Conservation (phyloP, 371 early-diverging fungal species). For the Apophysomyces variabilis region DNA sequence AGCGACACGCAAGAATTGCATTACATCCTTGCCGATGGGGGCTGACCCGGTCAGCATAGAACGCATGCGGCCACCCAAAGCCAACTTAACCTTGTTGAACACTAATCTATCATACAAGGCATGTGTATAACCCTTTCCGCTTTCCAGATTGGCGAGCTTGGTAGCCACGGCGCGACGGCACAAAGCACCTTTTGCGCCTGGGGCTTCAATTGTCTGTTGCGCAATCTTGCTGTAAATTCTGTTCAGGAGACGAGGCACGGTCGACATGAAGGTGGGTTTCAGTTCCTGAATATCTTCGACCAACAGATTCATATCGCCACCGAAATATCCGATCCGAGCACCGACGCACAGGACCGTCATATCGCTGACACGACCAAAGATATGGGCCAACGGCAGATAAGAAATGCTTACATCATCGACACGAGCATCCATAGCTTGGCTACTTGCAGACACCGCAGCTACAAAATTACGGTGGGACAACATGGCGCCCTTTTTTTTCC, state of each 20-base stretch:
- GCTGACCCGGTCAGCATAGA: constrained; percentile 88
- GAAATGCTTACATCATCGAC: constrained; percentile 54
- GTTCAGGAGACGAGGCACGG: constrained; percentile 94
- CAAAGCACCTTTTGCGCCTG: constrained; percentile 63
- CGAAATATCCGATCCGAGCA: constrained; percentile 78
- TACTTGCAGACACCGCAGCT: constrained; percentile 27
- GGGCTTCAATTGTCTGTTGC: constrained; percentile 71
- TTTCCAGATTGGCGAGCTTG: constrained; percentile 63
- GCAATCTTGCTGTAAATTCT: constrained; percentile 84
- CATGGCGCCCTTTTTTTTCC: constrained; percentile 53
- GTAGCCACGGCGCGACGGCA: constrained; percentile 56
- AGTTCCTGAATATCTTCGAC: constrained; percentile 84
- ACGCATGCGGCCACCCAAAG: constrained; percentile 90
- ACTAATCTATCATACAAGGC: constrained; percentile 89
- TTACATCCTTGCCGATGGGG: constrained; percentile 84
- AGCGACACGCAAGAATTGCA: constrained; percentile 88
- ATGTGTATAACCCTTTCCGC: constrained; percentile 67
- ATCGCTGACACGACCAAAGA: constrained; percentile 78
- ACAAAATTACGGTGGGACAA: constrained; percentile 57
- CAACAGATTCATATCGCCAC: constrained; percentile 81
- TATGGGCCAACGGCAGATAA: constrained; percentile 94
- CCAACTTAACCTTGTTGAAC: constrained; percentile 84
- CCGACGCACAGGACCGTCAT: constrained; percentile 39
- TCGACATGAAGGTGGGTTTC: constrained; percentile 82
- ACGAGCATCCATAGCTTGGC: constrained; percentile 15